A percentile compares a stretch with the other conserved stretches of the same genome.
These are phyloP conservation scores for Candida sakaeoensis DNA, from an alignment of 805 yeast species.

Conservation along the genomic window DNA sequence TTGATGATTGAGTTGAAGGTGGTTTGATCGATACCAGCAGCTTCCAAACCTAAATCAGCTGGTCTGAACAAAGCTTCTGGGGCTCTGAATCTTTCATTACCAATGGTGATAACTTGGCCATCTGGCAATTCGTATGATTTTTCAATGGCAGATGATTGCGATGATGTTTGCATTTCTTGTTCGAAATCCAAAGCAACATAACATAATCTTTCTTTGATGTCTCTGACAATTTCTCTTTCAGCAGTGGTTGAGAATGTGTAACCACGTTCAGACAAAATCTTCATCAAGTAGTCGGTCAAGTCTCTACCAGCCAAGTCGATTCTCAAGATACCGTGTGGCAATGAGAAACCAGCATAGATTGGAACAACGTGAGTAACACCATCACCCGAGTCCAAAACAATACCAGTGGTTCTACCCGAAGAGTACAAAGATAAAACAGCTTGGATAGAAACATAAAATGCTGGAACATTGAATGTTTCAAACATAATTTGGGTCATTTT, in stretches of 20 bases:
- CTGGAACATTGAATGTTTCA: constrained; percentile 99
- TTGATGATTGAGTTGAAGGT: constrained; percentile 92
- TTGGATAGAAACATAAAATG: constrained; percentile 97
- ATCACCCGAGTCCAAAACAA: constrained; percentile 98
- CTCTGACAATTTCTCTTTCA: constrained; percentile 94
- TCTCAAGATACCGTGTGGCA: constrained; percentile 98
- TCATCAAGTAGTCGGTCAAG: constrained; percentile 98
- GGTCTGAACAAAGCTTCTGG: constrained; percentile 99
- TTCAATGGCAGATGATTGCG: constrained; percentile 97
- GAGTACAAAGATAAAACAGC: constrained; percentile 98
- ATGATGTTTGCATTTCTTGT: constrained; percentile 99
- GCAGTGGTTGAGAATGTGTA: constrained; percentile 98
- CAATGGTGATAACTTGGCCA: constrained; percentile 98
- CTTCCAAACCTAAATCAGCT: constrained; percentile 81
- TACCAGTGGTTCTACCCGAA: constrained; percentile 99
- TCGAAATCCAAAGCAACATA: constrained; percentile 98
- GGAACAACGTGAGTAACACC: constrained; percentile 99
- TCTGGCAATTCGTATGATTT: constrained; percentile 99
- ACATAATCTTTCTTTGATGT: constrained; percentile 97
- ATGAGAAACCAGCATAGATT: constrained; percentile 98
- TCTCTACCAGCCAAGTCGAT: constrained; percentile 99
- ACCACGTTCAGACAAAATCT: constrained; percentile 97
- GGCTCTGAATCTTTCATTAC: constrained; percentile 99
- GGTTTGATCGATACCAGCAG: constrained; percentile 99
- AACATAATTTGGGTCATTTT: constrained; percentile 99